Evolutionary conservation across 495 filamentous ascomycete species (phyloP), one percentile per base, ranked within the genome.

Genomic region (Clohesyomyces aquaticus): DNA sequence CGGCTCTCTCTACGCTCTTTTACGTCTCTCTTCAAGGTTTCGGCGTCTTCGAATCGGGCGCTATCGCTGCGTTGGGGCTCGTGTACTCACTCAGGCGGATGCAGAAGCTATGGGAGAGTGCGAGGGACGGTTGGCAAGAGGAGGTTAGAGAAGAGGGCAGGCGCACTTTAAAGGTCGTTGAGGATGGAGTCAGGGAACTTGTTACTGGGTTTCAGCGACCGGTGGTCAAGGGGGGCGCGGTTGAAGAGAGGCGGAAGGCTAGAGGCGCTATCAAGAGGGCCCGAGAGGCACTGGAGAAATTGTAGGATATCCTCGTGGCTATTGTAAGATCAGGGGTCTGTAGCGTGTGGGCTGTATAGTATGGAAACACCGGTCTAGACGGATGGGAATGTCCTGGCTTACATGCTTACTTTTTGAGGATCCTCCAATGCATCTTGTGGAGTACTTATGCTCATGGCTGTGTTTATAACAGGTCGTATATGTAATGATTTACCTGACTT

Each of bases 121-220:
- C 87, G 11, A 82, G 87, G 38, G 74, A 67, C 6, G 84, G 80
- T 65, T 98, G 91, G 87, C 85, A 91, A 71, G 84, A 79, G 3
- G 85, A 88, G 68, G 83, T 96, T 10, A 82, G 86, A 63, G 93
- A 96, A 70, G 87, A 89, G 62, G 94, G 92, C 8, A 81, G 91
- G 56, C 83, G 82, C 52, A 86, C 88, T 3, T 75, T 97, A 50
- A 81, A 82, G 56, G 80, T 83, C 26, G 85, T 85, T 0, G 94
- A 98, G 74, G 76, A 80, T 25, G 80, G 79, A 19, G 77, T 93
- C 45, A 81, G 79, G 41, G 72, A 78, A 49, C 77, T 84, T 42
- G 75, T 96, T 21, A 78, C 76, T 12, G 77, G 78, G 60, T 81
- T 79, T 12, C 71, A 80, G 2, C 75, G 75, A 71, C 64, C 56